Evolutionary conservation across 805 yeast species (phyloP).

Genomic region (Suhomyces sp.): DNA sequence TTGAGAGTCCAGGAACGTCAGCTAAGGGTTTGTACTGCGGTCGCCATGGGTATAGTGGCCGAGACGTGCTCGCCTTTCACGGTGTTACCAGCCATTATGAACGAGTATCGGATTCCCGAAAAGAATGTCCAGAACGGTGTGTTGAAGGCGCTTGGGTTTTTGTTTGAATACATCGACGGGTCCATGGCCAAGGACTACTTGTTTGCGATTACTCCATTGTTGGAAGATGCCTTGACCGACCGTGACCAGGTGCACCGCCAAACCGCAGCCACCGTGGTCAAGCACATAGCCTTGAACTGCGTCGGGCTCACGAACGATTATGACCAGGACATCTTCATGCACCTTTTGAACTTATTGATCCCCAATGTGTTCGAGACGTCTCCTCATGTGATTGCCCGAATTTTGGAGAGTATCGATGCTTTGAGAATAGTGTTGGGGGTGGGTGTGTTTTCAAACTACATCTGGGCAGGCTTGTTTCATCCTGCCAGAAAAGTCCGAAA

Average conservation of each 20-base stretch:
- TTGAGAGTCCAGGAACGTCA: conserved; percentile 93
- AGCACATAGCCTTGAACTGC: conserved; percentile 77
- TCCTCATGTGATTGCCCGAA: conserved; percentile 86
- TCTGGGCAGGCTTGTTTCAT: conserved; percentile 88
- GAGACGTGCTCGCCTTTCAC: conserved; percentile 91
- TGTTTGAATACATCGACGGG: conserved; percentile 88
- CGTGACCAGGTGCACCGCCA: conserved; percentile 92
- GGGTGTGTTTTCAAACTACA: conserved; percentile 69
- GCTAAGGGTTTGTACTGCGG: conserved; percentile 93
- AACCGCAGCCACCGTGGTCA: conserved; percentile 86
- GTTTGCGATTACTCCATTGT: conserved; percentile 70
- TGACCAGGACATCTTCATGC: conserved; percentile 60
- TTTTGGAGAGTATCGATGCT: conserved; percentile 76
- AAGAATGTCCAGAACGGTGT: conserved; percentile 94
- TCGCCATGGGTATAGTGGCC: conserved; percentile 95
- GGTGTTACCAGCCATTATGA: conserved; percentile 90
- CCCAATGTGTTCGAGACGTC: conserved; percentile 94
- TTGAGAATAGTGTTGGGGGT: conserved; percentile 70
- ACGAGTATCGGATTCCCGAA: conserved; percentile 91
- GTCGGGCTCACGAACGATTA: conserved; percentile 74
- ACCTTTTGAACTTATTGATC: conserved; percentile 72
- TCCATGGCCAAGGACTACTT: conserved; percentile 73
- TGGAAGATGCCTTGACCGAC: conserved; percentile 88
- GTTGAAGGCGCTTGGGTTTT: conserved; percentile 80
- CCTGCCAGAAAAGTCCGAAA: conserved; percentile 85